These are phyloP conservation scores for Xylaria multiplex DNA, from an alignment of 2,329 filamentous ascomycete genomes.

Conservation along the genomic window DNA sequence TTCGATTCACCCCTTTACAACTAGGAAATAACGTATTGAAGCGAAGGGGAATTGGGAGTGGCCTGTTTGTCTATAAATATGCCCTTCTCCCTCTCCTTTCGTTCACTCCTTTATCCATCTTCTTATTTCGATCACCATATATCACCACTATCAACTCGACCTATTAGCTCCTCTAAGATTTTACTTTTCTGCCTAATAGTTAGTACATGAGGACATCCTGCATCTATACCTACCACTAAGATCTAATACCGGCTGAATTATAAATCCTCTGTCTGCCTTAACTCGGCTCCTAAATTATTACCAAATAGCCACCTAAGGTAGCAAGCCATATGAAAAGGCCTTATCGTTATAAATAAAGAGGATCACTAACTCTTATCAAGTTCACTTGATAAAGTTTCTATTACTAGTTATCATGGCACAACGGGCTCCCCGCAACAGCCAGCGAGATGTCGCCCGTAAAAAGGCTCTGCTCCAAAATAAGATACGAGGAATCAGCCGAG, in stretches of 20 bases:
- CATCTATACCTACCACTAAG: background rate
- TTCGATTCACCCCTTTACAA: background rate
- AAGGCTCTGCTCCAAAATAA: background rate
- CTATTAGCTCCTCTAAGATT: background rate
- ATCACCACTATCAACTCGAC: background rate
- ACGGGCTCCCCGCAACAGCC: background rate
- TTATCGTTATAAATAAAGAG: background rate
- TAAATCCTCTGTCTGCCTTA: background rate
- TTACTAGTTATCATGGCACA: background rate
- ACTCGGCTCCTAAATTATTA: too few relatives aligned
- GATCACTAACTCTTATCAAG: background rate
- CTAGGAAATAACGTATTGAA: background rate
- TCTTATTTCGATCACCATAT: background rate
- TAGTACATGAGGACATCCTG: background rate
- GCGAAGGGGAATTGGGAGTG: too few relatives aligned
- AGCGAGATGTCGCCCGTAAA: background rate
- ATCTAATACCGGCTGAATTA: background rate
- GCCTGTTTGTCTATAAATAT: background rate
- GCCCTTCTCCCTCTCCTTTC: background rate
- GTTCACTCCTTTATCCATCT: background rate
- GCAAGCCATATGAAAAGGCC: background rate
- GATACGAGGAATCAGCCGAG: background rate
- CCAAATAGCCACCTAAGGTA: background rate
- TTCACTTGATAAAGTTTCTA: too few relatives aligned
- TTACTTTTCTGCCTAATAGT: background rate